Evolutionary conservation across 371 early-diverging fungal species (phyloP).

Genomic region (Apophysomyces sp.): DNA sequence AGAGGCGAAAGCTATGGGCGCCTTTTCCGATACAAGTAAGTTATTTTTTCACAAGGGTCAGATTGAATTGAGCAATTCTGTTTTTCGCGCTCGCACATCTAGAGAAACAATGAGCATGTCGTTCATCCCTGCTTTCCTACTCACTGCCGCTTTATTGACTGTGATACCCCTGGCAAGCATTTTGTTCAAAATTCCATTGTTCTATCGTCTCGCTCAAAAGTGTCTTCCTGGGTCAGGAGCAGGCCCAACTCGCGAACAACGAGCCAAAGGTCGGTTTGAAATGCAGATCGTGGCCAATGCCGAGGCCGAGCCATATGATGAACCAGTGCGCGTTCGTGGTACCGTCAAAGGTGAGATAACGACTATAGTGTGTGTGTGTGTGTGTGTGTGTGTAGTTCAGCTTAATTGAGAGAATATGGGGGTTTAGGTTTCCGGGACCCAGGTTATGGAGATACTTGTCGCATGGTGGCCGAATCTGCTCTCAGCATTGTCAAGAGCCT

Average conservation of each 20-base stretch:
- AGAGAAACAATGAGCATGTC: constrained; percentile 55
- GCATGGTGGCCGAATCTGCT: constrained; percentile 63
- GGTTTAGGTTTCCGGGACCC: constrained; percentile 57
- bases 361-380: constrained; percentile 12
- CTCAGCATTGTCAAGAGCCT: constrained; percentile 52
- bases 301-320: constrained; percentile 36
- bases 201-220: constrained; percentile 44
- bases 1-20: constrained; percentile 53
- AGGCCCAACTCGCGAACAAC: constrained; percentile 57
- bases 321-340: constrained; percentile 51
- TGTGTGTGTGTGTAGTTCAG: constrained; percentile 1
- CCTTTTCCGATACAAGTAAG: constrained; percentile 50
- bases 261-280: constrained; percentile 46
- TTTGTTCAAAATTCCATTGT: constrained; percentile 31
- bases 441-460: constrained; percentile 74
- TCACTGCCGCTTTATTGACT: constrained; percentile 35
- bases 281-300: constrained; percentile 51
- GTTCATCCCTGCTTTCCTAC: constrained; percentile 37
- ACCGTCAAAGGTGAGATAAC: constrained; percentile 48
- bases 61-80: no score
- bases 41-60: constrained; percentile 5
- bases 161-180: constrained; percentile 28
- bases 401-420: neutral
- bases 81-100: neutral
- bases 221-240: constrained; percentile 56